A percentile compares a stretch with the other conserved stretches of the same genome.
phyloP scores from a whole-genome alignment of 2,329 filamentous ascomycete species.

The Didymella exigua region DNA sequence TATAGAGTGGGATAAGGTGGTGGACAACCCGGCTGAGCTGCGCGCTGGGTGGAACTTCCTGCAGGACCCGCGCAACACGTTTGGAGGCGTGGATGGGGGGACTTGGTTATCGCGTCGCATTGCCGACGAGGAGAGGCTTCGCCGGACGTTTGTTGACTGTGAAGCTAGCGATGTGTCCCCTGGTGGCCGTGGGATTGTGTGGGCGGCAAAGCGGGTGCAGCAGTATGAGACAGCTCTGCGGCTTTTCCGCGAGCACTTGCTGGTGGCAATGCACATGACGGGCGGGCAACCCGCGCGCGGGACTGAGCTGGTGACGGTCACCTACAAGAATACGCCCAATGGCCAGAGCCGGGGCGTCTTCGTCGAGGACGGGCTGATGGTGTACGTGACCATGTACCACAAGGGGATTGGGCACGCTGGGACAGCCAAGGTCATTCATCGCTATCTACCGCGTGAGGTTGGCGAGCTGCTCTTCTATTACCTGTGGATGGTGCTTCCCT shows the following conservation, averaged over 20 bases:
- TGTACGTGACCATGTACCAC: slow-evolving; percentile 24
- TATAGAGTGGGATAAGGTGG: slow-evolving; percentile 2
- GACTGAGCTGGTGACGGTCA: slow-evolving; percentile 7
- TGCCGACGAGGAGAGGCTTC: too few species aligned
- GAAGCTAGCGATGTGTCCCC: slow-evolving; percentile 3
- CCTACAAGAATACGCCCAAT: slow-evolving; percentile 23
- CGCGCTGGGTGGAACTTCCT: slow-evolving; percentile 20
- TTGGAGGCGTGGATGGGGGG: slow-evolving; percentile 4
- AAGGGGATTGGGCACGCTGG: slow-evolving; percentile 24
- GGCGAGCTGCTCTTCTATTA: slow-evolving; percentile 28
- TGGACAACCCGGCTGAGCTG: slow-evolving; percentile 14
- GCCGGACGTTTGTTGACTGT: too few species aligned
- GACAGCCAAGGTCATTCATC: slow-evolving; percentile 32
- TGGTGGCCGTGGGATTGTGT: too few species aligned
- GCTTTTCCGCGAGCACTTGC: slow-evolving; percentile 28
- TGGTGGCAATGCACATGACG: slow-evolving; percentile 25
- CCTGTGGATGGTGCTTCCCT: slow-evolving; percentile 20
- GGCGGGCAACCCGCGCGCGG: slow-evolving; percentile 17
- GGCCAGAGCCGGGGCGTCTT: slow-evolving; percentile 18
- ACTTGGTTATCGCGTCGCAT: slow-evolving; percentile 6
- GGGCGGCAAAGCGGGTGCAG: too few species aligned
- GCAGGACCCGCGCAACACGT: slow-evolving; percentile 15
- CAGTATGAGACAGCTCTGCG: too few species aligned
- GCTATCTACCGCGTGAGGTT: slow-evolving; percentile 34
- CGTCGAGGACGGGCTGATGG: slow-evolving; percentile 21